A percentile compares a stretch with the other conserved stretches of the same genome.
These are phyloP conservation scores for Leersia perrieri DNA, from an alignment of 176 grass and related monocot genomes.

Conservation along the genomic window DNA sequence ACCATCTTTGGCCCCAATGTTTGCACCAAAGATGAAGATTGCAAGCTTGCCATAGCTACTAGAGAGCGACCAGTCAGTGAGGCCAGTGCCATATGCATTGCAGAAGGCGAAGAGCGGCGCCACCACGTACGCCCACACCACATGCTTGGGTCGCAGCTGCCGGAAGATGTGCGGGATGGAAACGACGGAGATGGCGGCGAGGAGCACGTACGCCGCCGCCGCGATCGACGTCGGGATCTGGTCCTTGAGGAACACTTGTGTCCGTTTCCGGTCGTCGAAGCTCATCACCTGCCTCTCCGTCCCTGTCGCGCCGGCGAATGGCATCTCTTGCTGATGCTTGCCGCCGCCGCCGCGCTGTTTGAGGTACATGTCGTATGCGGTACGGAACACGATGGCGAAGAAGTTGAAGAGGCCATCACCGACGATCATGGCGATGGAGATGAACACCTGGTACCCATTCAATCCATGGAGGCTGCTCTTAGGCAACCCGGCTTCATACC, in stretches of 20 bases:
- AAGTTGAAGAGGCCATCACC: conserved; percentile 63
- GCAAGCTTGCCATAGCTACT: conserved; percentile 90
- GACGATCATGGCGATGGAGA: conserved; percentile 72
- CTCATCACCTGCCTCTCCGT: conserved; percentile 35
- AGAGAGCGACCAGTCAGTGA: conserved; percentile 61
- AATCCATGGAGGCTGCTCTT: conserved; percentile 51
- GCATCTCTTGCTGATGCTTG: not conserved
- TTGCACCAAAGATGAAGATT: conserved; percentile 84
- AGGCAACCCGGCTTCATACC: conserved; percentile 10
- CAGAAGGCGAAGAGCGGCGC: conserved; percentile 62
- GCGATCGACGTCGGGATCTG: conserved; percentile 53
- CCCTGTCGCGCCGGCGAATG: not conserved
- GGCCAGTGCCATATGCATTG: conserved; percentile 47
- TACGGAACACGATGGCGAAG: conserved; percentile 34
- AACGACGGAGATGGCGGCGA: conserved; percentile 45
- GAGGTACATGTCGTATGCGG: conserved; percentile 60
- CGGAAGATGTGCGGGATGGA: conserved; percentile 60
- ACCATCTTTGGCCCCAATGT: conserved; percentile 31
- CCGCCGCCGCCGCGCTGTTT: not conserved
- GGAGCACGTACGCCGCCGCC: conserved; percentile 14
- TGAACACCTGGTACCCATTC: conserved; percentile 70
- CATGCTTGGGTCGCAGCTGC: conserved; percentile 46
- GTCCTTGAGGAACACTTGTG: conserved; percentile 62
- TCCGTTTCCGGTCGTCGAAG: conserved; percentile 42
- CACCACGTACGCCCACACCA: conserved; percentile 54